Conservation (phyloP, 208 protist species). For the Acanthamoeba royreba region DNA sequence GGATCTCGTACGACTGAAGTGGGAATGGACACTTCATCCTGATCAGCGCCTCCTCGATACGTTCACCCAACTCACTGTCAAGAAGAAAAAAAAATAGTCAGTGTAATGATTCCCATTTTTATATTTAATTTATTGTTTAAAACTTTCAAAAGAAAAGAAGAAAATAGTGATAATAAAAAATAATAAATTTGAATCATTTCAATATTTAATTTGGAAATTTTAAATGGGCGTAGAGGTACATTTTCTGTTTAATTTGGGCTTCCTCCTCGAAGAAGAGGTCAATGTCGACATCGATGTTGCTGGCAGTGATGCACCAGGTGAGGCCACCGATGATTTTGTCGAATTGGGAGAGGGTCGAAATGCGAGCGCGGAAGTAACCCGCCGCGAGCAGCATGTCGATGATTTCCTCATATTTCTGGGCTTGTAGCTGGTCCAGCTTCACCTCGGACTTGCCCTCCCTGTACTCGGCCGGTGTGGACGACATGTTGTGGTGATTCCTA, state of each 20-base stretch:
- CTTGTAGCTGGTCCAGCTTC: not conserved
- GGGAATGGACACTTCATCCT: conserved; percentile 80
- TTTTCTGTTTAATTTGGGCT: conserved; percentile 79
- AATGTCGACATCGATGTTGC: conserved; percentile 81
- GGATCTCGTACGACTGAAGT: conserved; percentile 78
- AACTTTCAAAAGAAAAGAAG: not conserved
- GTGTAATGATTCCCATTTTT: no score
- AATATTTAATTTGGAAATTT: no score
- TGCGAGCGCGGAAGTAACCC: conserved; percentile 86
- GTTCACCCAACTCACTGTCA: conserved; percentile 72
- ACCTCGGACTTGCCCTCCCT: not conserved
- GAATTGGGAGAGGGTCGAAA: conserved; percentile 78
- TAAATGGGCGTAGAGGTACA: no score
- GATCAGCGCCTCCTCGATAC: conserved; percentile 75
- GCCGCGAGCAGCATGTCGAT: conserved; percentile 71
- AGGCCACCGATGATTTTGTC: conserved; percentile 87
- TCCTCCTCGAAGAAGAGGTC: conserved; percentile 86
- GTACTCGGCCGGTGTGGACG: not conserved
- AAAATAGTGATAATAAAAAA: not conserved
- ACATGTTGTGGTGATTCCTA: no score
- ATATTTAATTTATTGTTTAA: no score
- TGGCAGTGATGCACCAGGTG: conserved; percentile 80
- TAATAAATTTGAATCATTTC: no score
- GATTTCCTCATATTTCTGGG: conserved; percentile 37
- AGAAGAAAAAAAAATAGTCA: not conserved